Percentiles rank a stretch among this genome's conserved stretches.
phyloP scores from a whole-genome alignment of 345 rosid species.

The Noccaea bulbosa region DNA sequence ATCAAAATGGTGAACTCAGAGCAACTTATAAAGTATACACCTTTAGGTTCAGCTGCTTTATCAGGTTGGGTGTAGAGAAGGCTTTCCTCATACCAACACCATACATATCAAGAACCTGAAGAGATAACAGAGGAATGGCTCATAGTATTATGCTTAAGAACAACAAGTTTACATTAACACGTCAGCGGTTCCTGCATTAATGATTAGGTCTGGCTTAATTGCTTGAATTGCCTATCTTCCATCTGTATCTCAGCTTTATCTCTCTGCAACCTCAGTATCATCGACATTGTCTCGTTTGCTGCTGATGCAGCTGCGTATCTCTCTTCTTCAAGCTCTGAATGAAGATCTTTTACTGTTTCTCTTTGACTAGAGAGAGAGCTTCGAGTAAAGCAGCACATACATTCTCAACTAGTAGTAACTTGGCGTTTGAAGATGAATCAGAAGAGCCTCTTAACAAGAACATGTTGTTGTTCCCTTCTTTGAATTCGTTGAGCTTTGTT shows the following conservation, averaged over 20 bases:
- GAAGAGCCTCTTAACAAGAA: slow-evolving; percentile 49
- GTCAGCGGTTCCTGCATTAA: slow-evolving; percentile 94
- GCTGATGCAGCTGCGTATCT: slow-evolving; percentile 86
- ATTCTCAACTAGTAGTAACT: slow-evolving; percentile 68
- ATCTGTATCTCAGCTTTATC: slow-evolving; percentile 93
- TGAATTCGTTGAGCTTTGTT: slow-evolving; percentile 39
- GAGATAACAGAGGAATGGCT: not conserved
- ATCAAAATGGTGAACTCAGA: slow-evolving; percentile 21
- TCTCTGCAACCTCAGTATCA: slow-evolving; percentile 91
- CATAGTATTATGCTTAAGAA: not conserved
- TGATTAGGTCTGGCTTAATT: slow-evolving; percentile 72
- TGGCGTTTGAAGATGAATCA: slow-evolving; percentile 56
- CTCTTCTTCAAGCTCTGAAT: slow-evolving; percentile 77
- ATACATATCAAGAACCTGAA: slow-evolving; percentile 81
- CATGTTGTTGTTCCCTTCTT: slow-evolving; percentile 42
- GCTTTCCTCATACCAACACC: slow-evolving; percentile 76
- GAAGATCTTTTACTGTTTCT: slow-evolving; percentile 59
- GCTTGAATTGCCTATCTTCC: slow-evolving; percentile 88
- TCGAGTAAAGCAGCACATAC: slow-evolving; percentile 70
- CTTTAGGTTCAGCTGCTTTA: slow-evolving; percentile 76
- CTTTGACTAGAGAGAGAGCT: slow-evolving; percentile 66
- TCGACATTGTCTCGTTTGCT: slow-evolving; percentile 93
- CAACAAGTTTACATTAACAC: not conserved
- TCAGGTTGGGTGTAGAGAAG: slow-evolving; percentile 67
- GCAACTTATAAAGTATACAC: slow-evolving; percentile 44